These are phyloP conservation scores for Immersiella caudata DNA, from an alignment of 495 filamentous ascomycete species.

Conservation along the genomic window DNA sequence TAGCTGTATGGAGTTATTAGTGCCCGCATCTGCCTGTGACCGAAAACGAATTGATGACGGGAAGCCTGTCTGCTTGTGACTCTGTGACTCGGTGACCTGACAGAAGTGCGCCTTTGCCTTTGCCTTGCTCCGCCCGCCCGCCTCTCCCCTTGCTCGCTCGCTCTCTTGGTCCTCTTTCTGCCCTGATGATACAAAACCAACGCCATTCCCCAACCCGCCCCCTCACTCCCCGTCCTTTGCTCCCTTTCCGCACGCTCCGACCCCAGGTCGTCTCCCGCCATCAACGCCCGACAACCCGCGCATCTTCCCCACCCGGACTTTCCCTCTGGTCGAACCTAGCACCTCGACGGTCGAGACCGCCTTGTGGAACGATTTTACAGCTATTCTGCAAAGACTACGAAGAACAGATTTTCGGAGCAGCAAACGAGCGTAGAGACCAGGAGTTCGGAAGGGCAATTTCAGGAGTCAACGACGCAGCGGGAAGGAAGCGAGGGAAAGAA, in stretches of 20 bases:
- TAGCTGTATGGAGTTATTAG: constrained; percentile 29
- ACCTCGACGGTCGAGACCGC: not conserved
- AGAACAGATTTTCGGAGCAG: not conserved
- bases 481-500: not conserved
- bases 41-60: constrained; percentile 34
- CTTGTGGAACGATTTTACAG: not conserved
- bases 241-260: constrained; percentile 5
- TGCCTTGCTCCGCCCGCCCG: constrained; percentile 30
- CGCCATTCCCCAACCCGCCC: constrained; percentile 27
- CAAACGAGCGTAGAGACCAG: not conserved
- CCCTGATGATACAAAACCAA: constrained; percentile 38
- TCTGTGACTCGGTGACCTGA: constrained; percentile 35
- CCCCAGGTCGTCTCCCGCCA: constrained; percentile 14
- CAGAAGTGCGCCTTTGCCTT: constrained; percentile 27
- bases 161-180: constrained; percentile 13
- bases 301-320: not conserved
- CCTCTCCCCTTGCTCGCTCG: constrained; percentile 20
- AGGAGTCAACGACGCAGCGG: not conserved
- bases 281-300: not conserved
- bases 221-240: constrained; percentile 6
- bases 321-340: not conserved
- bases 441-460: not conserved
- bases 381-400: not conserved
- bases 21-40: constrained; percentile 30
- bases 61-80: constrained; percentile 30